A percentile compares a stretch with the other conserved stretches of the same genome.
These are phyloP conservation scores for Cyberlindnera saturnus DNA, from an alignment of 805 yeast genomes.

Conservation along the genomic window DNA sequence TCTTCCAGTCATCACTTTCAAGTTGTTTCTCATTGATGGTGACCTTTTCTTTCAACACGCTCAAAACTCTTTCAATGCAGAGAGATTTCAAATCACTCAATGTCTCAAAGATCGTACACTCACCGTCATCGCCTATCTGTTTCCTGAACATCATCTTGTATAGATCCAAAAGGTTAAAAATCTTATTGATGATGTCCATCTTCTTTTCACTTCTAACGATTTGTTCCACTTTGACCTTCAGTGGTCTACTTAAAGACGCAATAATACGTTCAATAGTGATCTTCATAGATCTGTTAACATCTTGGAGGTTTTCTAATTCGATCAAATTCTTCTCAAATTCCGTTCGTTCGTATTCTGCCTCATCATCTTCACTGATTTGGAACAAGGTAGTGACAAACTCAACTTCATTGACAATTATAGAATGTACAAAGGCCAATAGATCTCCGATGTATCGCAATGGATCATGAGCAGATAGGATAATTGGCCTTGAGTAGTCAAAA, in stretches of 20 bases:
- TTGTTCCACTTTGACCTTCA: slow-evolving; percentile 61
- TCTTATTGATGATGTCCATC: slow-evolving; percentile 47
- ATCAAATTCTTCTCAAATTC: slow-evolving; percentile 28
- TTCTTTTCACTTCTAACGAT: slow-evolving; percentile 59
- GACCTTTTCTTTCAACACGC: slow-evolving; percentile 33
- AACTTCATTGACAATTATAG: slow-evolving; percentile 78
- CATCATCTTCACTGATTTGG: slow-evolving; percentile 27
- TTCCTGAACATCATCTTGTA: slow-evolving; percentile 61
- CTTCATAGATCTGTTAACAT: slow-evolving; percentile 12
- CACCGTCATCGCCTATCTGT: slow-evolving; percentile 16
- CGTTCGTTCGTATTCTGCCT: slow-evolving; percentile 16
- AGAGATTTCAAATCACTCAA: slow-evolving; percentile 29
- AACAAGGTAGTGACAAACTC: slow-evolving; percentile 69
- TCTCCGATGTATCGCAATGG: slow-evolving; percentile 82
- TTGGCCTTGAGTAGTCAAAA: slow-evolving; percentile 34
- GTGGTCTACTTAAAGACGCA: slow-evolving; percentile 49
- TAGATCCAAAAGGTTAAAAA: slow-evolving; percentile 58
- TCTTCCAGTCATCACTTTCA: slow-evolving; percentile 26
- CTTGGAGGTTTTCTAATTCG: slow-evolving; percentile 12
- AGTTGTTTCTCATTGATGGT: slow-evolving; percentile 13
- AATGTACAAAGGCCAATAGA: slow-evolving; percentile 80
- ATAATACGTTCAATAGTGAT: slow-evolving; percentile 45
- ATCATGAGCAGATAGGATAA: slow-evolving; percentile 67
- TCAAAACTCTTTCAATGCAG: slow-evolving; percentile 34
- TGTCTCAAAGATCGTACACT: slow-evolving; percentile 19